Evolutionary conservation across 306 rosid genomes (phyloP).

Genomic region (Hippophae tibetana): DNA sequence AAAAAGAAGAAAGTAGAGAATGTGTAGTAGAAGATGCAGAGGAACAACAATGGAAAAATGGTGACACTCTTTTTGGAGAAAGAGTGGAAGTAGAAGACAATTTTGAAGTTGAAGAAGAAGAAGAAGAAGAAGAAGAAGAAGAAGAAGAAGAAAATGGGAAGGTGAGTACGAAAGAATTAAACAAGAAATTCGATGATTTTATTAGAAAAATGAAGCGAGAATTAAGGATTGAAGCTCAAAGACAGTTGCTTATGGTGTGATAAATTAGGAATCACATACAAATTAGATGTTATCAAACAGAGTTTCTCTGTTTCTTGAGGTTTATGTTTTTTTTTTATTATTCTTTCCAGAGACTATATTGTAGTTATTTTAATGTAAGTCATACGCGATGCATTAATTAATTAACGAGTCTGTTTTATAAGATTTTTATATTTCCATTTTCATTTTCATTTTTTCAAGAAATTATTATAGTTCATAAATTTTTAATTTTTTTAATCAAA

Average conservation of each 20-base stretch:
- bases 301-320: no score
- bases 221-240: slow-evolving; percentile 29
- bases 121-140: slow-evolving; percentile 7
- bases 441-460: no score
- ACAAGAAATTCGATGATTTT: slow-evolving; percentile 64
- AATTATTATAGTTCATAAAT: no score
- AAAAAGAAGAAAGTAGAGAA: slow-evolving; percentile 9
- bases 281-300: no score
- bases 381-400: no score
- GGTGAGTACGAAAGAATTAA: slow-evolving; percentile 48
- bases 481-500: no score
- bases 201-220: slow-evolving; percentile 39
- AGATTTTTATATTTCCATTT: no score
- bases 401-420: no score
- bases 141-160: slow-evolving; percentile 24
- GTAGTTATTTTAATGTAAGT: no score
- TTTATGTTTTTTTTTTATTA: no score
- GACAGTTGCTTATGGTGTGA: background rate
- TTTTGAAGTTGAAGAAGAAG: slow-evolving; percentile 2
- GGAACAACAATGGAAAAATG: background rate
- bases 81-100: background rate
- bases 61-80: background rate
- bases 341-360: no score
- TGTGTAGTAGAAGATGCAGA: background rate
- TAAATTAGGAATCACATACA: no score